These are phyloP conservation scores for Epicoccum sorghinum DNA, from an alignment of 2,329 filamentous ascomycete species.

Conservation along the genomic window DNA sequence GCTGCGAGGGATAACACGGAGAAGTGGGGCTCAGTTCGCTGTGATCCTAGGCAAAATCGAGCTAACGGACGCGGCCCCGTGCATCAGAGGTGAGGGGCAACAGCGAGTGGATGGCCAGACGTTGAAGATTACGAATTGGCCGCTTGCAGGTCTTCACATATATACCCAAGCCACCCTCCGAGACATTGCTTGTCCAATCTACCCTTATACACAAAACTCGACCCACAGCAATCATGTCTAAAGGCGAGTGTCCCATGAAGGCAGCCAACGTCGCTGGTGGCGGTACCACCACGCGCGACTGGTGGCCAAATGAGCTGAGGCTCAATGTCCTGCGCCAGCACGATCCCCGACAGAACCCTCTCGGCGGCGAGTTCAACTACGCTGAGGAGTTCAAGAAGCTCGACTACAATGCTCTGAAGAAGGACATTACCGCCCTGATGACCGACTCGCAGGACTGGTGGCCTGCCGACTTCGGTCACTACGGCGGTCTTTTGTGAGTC, in stretches of 20 bases:
- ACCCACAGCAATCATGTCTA: conserved; percentile 37
- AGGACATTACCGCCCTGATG: conserved; percentile 73
- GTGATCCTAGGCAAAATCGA: conserved; percentile 20
- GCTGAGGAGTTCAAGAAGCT: conserved; percentile 73
- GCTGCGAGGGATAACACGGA: background rate
- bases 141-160: conserved; percentile 28
- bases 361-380: conserved; percentile 73
- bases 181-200: conserved; percentile 5
- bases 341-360: conserved; percentile 66
- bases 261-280: conserved; percentile 56
- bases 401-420: conserved; percentile 74
- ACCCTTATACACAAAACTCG: conserved; percentile 18
- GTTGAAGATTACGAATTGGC: conserved; percentile 36
- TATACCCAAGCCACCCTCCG: conserved; percentile 22
- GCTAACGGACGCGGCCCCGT: conserved; percentile 31
- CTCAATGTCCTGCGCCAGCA: conserved; percentile 78
- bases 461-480: conserved; percentile 83
- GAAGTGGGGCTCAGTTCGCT: conserved; percentile 10
- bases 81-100: conserved; percentile 31
- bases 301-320: conserved; percentile 74
- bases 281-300: conserved; percentile 72
- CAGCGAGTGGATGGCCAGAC: conserved; percentile 32
- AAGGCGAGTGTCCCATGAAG: conserved; percentile 45
- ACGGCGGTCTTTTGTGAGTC: conserved; percentile 71
- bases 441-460: conserved; percentile 82